Conservation (phyloP, 73 alveolate species). For the Stentor roeselii region DNA sequence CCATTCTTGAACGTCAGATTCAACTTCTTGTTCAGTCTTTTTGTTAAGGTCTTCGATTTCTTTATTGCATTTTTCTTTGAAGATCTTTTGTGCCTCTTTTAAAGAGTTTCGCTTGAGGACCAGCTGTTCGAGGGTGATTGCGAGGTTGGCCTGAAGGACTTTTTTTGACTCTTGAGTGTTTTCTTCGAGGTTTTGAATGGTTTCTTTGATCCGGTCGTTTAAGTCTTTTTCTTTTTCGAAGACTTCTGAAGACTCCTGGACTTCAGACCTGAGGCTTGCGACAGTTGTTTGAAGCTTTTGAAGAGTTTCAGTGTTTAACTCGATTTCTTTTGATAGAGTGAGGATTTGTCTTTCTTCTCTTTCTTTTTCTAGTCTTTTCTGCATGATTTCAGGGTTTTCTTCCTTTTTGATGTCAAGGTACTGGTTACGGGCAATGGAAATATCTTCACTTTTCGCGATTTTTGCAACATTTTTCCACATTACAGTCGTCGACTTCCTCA, state of each 20-base stretch:
- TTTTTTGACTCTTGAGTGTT: conserved; percentile 3
- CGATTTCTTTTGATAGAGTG: background rate
- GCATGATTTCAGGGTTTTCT: conserved; percentile 20
- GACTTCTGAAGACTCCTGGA: background rate
- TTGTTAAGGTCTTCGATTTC: conserved; percentile 23
- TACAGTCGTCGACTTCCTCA: background rate
- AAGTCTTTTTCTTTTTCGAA: background rate
- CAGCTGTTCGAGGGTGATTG: background rate
- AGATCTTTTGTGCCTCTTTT: background rate
- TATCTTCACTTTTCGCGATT: conserved; percentile 17
- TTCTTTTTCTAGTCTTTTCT: conserved; percentile 20
- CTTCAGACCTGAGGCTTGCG: background rate
- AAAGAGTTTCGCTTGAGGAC: background rate
- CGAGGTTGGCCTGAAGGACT: background rate
- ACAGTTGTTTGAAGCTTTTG: background rate
- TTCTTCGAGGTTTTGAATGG: conserved; percentile 10
- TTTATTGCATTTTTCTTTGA: conserved; percentile 21
- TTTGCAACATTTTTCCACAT: conserved; percentile 9
- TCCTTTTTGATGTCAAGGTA: conserved; percentile 4
- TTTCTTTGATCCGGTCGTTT: background rate
- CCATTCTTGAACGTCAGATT: conserved; percentile 4
- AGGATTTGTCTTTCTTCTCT: conserved; percentile 12
- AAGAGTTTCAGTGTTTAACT: background rate
- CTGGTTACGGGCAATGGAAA: background rate
- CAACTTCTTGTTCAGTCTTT: background rate